Evolutionary conservation across 345 rosid genomes (phyloP).

Genomic region (Salix arbutifolia): DNA sequence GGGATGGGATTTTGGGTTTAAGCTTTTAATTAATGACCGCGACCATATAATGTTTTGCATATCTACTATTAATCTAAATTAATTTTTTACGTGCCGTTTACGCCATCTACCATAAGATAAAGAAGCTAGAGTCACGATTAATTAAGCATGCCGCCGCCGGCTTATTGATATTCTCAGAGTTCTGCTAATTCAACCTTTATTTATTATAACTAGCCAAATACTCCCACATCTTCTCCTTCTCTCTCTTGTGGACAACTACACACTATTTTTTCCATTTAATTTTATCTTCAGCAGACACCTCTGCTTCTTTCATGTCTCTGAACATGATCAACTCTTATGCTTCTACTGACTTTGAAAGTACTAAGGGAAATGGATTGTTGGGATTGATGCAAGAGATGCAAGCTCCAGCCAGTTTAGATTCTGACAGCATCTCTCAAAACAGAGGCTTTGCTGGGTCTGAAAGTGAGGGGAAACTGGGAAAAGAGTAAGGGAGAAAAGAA

Average conservation of each 20-base stretch:
- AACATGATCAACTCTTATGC: constrained; percentile 1
- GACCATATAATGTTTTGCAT: not conserved
- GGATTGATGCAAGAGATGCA: constrained; percentile 31
- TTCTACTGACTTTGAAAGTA: constrained; percentile 12
- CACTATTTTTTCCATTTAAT: constrained; percentile 8
- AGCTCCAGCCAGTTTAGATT: not conserved
- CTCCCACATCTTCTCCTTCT: not conserved
- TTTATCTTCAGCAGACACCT: constrained; percentile 18
- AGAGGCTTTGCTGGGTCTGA: constrained; percentile 12
- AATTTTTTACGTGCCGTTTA: constrained; percentile 30
- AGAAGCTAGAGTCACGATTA: not conserved
- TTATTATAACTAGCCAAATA: too few species aligned
- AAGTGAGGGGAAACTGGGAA: constrained; percentile 19
- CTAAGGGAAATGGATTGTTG: constrained; percentile 21
- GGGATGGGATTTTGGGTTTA: too few species aligned
- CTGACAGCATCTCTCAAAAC: not conserved
- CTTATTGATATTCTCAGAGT: too few species aligned
- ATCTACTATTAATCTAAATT: not conserved
- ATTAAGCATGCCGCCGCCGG: not conserved
- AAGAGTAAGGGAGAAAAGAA: constrained; percentile 52
- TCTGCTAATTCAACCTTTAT: not conserved
- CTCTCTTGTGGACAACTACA: constrained; percentile 18
- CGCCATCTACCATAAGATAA: constrained; percentile 25
- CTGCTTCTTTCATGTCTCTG: constrained; percentile 18
- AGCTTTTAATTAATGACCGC: too few species aligned